Conservation (phyloP, 2,329 filamentous ascomycete genomes). For the Cytospora mali region DNA sequence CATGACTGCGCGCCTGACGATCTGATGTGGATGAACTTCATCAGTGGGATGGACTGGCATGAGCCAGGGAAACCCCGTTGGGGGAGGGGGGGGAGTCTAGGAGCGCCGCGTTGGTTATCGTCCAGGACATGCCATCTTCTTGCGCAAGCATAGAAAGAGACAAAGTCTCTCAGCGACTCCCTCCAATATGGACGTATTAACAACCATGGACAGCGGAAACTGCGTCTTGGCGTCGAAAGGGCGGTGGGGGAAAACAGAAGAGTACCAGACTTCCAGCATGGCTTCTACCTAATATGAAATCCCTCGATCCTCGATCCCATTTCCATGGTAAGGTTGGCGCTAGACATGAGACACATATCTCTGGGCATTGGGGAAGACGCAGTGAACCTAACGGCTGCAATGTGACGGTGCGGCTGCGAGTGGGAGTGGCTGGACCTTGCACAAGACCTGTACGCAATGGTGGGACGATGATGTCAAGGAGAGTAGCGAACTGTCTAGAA, state of each 20-base stretch:
- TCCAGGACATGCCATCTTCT: background rate
- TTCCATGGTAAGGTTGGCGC: background rate
- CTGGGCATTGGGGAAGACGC: background rate
- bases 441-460: background rate
- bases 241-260: slow-evolving; percentile 19
- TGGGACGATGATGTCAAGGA: slow-evolving; percentile 18
- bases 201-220: slow-evolving; percentile 4
- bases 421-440: background rate
- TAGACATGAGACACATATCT: background rate
- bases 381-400: background rate
- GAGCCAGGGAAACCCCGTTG: background rate
- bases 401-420: background rate
- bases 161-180: background rate
- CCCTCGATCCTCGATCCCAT: background rate
- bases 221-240: slow-evolving; percentile 28
- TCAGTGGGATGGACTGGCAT: background rate
- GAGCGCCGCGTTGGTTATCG: background rate
- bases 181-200: background rate
- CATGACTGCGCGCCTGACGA: background rate
- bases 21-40: background rate
- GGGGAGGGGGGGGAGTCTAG: no score
- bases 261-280: background rate
- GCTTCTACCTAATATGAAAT: background rate
- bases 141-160: background rate
- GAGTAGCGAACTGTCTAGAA: background rate